Percentiles rank a stretch among this genome's conserved stretches.
These are phyloP conservation scores for Lentinula guzmanii DNA, from an alignment of 768 basidiomycete genomes.

Conservation along the genomic window DNA sequence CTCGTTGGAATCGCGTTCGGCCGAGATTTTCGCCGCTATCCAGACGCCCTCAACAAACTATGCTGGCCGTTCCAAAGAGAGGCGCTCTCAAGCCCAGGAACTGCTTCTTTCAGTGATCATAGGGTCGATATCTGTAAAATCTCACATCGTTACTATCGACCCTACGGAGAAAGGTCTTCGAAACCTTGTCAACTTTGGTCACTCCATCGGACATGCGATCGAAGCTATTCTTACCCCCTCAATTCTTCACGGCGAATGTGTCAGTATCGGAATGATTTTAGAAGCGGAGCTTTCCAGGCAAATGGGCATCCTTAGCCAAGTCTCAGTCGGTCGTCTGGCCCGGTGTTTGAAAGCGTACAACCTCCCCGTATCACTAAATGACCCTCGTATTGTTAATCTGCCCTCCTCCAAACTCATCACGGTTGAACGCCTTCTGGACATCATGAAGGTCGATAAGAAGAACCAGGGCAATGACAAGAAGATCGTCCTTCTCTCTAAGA, in stretches of 20 bases:
- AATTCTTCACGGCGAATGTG: conserved; percentile 95
- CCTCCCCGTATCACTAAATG: conserved; percentile 75
- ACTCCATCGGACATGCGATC: conserved; percentile 97
- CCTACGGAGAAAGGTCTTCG: conserved; percentile 95
- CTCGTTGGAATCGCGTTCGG: conserved; percentile 78
- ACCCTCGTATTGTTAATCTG: conserved; percentile 70
- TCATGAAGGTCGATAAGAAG: conserved; percentile 98
- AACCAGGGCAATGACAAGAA: conserved; percentile 91
- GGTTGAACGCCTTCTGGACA: conserved; percentile 78
- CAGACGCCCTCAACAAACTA: conserved; percentile 57
- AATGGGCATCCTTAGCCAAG: conserved; percentile 84
- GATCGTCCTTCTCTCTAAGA: conserved; percentile 84
- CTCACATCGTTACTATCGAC: conserved; percentile 95
- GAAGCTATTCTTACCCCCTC: conserved; percentile 85
- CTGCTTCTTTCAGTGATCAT: conserved; percentile 88
- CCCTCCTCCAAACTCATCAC: conserved; percentile 69
- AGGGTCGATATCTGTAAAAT: conserved; percentile 91
- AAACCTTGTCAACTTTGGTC: conserved; percentile 98
- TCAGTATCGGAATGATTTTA: conserved; percentile 93
- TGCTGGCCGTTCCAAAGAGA: conserved; percentile 51
- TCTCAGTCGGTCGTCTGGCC: conserved; percentile 85
- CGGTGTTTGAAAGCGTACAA: conserved; percentile 88
- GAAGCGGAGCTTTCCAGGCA: conserved; percentile 92
- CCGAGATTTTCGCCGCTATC: conserved; percentile 83
- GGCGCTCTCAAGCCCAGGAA: conserved; percentile 70